Percentiles rank a stretch among this genome's conserved stretches.
phyloP scores from a whole-genome alignment of 495 filamentous ascomycete genomes.

The Podospora bellae-mahoneyi region DNA sequence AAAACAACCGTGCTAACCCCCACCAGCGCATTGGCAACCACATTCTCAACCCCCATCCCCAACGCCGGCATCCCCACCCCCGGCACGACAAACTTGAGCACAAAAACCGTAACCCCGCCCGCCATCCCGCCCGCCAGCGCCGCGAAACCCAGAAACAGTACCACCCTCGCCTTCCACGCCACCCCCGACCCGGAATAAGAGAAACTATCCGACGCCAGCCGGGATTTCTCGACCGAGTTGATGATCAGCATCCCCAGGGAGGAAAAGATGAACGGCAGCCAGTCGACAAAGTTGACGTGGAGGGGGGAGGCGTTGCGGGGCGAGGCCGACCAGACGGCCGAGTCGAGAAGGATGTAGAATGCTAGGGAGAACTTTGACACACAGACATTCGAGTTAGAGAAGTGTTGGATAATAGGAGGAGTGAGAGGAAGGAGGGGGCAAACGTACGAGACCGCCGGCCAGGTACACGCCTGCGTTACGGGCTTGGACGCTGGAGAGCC shows the following conservation, averaged over 20 bases:
- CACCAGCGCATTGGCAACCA: slow-evolving; percentile 79
- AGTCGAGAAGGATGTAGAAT: slow-evolving; percentile 94
- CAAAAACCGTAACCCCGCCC: slow-evolving; percentile 83
- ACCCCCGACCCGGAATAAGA: slow-evolving; percentile 82
- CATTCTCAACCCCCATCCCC: slow-evolving; percentile 91
- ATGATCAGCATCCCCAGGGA: slow-evolving; percentile 96
- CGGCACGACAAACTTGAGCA: slow-evolving; percentile 85
- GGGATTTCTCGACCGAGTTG: slow-evolving; percentile 93
- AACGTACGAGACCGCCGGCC: slow-evolving; percentile 78
- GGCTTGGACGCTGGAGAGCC: slow-evolving; percentile 82
- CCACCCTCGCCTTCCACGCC: slow-evolving; percentile 93
- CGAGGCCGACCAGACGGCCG: slow-evolving; percentile 81
- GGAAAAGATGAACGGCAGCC: slow-evolving; percentile 95
- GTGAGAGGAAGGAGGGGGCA: not conserved
- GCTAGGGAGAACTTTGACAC: slow-evolving; percentile 83
- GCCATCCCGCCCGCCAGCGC: slow-evolving; percentile 91
- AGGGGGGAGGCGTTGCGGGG: slow-evolving; percentile 71
- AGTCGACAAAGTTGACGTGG: slow-evolving; percentile 95
- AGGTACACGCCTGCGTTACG: slow-evolving; percentile 80
- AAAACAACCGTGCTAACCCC: slow-evolving; percentile 88
- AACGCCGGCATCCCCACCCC: slow-evolving; percentile 77
- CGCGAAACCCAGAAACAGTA: slow-evolving; percentile 94
- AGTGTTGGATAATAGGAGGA: not conserved
- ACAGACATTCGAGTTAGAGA: slow-evolving; percentile 4
- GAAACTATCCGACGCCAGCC: slow-evolving; percentile 81